Conservation (phyloP, 768 basidiomycete genomes). For the Suillus discolor region DNA sequence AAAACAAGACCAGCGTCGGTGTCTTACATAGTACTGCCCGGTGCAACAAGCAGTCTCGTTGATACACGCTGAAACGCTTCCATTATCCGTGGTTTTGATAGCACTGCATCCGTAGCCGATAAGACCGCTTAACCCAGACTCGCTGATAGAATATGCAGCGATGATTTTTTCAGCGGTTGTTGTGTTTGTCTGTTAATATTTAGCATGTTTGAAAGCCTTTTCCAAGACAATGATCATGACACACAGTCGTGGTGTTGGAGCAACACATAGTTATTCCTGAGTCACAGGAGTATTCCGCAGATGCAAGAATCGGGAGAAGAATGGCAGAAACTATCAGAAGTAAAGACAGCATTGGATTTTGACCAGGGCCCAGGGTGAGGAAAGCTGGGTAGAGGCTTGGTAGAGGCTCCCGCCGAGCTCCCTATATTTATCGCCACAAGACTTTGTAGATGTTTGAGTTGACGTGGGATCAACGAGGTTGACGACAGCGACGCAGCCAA, state of each 20-base stretch:
- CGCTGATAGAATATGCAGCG: neutral
- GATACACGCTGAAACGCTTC: neutral
- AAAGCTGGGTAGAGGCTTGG: neutral
- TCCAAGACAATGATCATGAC: neutral
- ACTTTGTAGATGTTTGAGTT: neutral
- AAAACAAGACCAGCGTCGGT: conserved; percentile 15
- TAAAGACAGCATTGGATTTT: conserved; percentile 3
- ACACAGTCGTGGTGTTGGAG: neutral
- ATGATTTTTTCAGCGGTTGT: neutral
- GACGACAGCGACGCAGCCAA: neutral
- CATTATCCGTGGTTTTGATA: neutral
- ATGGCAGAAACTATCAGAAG: neutral
- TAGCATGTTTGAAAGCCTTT: too few species aligned
- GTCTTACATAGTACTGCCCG: conserved; percentile 13
- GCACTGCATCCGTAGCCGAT: neutral
- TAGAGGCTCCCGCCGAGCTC: neutral
- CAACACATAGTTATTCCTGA: neutral
- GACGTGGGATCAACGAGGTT: neutral
- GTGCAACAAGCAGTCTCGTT: neutral
- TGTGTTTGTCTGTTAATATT: neutral
- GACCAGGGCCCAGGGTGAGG: neutral
- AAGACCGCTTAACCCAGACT: neutral
- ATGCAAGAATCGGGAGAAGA: neutral
- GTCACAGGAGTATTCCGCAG: neutral
- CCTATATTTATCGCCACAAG: neutral